Evolutionary conservation across 2,329 filamentous ascomycete genomes (phyloP), one percentile per base, ranked within the genome.

Genomic region (Rosellinia necatrix): DNA sequence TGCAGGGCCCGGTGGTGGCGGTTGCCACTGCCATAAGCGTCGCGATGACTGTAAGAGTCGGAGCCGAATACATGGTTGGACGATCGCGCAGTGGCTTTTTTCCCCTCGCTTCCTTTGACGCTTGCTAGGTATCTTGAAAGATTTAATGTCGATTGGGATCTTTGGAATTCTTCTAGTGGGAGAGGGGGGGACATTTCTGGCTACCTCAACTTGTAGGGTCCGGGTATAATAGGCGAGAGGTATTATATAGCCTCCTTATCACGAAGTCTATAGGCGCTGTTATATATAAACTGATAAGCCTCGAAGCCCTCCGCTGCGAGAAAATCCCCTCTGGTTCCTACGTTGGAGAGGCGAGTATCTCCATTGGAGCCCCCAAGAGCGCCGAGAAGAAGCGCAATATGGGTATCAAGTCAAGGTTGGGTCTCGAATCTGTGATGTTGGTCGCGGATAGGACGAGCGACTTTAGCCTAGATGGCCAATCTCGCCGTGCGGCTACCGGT

Each of bases 1-100:
- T 24, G 25, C 60, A 62, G 7, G 60, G 58, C 3, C 58, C 54
- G 6, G 48, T 54, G 8, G 55, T 58, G 17, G 55, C 58, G 22
- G 56, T 10, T 10, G 54, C 51, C 3, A 42, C 32, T 15, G 58
- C 13, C 8, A 49, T 49, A 15, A 58, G 29, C 10, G 49, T 15
- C 27, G 27, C 25, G 4, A 56, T 10, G 32, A 51, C 22, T 8
- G 38, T 17, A 4, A 54, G 12, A 9, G 38, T 17, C 5, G 37
- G 29, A 32, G 7, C 1, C 6, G 49, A 44, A 8, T 32, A 13
- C 55, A 58, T 58, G 15, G 44, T 53, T 21, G 9, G 37, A 30
- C 37, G 2, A 9, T 32, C 4, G 6, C 6, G n/a, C n/a, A n/a
- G 3, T 29, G 13, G n/a, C 13, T 21, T 8, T 47, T 30, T 9